phyloP scores from a whole-genome alignment of 176 grass and related monocot species.

The Ampelocalamus luodianensis region DNA sequence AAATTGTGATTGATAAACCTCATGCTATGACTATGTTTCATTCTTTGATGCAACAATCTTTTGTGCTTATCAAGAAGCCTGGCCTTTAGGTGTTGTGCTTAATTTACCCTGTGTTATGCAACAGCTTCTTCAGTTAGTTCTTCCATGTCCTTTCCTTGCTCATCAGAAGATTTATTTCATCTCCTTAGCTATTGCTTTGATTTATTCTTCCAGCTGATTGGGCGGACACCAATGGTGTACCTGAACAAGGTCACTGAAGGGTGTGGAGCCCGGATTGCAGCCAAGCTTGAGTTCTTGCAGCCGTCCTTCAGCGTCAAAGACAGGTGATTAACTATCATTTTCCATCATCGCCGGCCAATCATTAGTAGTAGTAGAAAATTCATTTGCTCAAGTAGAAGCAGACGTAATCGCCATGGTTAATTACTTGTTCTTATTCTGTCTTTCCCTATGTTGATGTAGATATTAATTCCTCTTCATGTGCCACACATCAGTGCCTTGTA shows the following conservation, averaged over 20 bases:
- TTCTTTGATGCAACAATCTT: background rate
- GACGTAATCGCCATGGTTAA: background rate
- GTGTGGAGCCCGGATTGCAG: constrained; percentile 76
- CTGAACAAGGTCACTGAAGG: constrained; percentile 89
- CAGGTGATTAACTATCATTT: constrained; percentile 42
- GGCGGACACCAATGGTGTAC: constrained; percentile 85
- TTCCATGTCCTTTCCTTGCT: background rate
- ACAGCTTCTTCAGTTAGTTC: background rate
- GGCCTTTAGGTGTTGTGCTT: too few species aligned
- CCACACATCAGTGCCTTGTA: too few species aligned
- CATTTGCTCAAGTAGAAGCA: background rate
- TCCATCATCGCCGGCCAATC: background rate
- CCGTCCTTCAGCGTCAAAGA: constrained; percentile 97
- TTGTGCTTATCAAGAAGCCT: too few species aligned
- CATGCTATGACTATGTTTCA: too few species aligned
- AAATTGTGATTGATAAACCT: background rate
- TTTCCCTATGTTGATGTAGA: background rate
- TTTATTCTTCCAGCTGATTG: constrained; percentile 63
- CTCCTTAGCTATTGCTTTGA: background rate
- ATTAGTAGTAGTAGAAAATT: background rate
- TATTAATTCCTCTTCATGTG: background rate
- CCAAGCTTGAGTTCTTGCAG: constrained; percentile 90
- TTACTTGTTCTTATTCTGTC: background rate
- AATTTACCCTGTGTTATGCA: too few species aligned
- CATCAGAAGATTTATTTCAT: background rate